phyloP scores from a whole-genome alignment of 169 alveolate species.

The Plasmodium adleri region DNA sequence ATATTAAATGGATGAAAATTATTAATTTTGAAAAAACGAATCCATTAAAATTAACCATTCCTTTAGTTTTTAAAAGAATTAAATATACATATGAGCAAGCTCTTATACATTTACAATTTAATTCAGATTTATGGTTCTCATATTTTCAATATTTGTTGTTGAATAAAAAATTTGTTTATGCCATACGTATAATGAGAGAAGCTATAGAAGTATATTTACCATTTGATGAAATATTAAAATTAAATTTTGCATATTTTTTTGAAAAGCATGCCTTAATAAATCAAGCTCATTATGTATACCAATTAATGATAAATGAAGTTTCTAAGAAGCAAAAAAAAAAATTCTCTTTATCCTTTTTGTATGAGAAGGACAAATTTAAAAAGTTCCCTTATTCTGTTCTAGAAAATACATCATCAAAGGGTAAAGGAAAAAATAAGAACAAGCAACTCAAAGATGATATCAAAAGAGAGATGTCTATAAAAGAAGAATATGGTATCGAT shows the following conservation, averaged over 20 bases:
- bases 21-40: conserved; percentile 82
- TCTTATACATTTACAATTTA: conserved; percentile 78
- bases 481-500: too few species aligned
- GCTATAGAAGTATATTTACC: conserved; percentile 61
- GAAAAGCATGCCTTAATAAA: conserved; percentile 59
- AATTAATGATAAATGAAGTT: conserved; percentile 55
- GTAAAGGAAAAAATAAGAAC: not conserved
- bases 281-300: conserved; percentile 70
- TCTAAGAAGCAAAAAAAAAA: conserved; percentile 30
- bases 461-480: not conserved
- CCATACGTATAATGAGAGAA: conserved; percentile 62
- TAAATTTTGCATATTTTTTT: conserved; percentile 70
- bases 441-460: not conserved
- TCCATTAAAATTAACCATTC: conserved; percentile 76
- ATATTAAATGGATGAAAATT: conserved; percentile 81
- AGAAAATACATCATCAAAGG: not conserved
- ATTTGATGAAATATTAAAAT: conserved; percentile 58
- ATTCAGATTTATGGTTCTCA: conserved; percentile 81
- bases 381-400: conserved; percentile 1
- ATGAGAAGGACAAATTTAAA: conserved; percentile 38
- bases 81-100: conserved; percentile 80
- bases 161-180: conserved; percentile 77
- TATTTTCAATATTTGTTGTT: conserved; percentile 82
- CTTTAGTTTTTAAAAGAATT: conserved; percentile 77
- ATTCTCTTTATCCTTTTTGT: conserved; percentile 44